Percentiles rank a stretch among this genome's conserved stretches.
phyloP scores from a whole-genome alignment of 2,329 filamentous ascomycete genomes.

The Ascocoryne sarcoides region DNA sequence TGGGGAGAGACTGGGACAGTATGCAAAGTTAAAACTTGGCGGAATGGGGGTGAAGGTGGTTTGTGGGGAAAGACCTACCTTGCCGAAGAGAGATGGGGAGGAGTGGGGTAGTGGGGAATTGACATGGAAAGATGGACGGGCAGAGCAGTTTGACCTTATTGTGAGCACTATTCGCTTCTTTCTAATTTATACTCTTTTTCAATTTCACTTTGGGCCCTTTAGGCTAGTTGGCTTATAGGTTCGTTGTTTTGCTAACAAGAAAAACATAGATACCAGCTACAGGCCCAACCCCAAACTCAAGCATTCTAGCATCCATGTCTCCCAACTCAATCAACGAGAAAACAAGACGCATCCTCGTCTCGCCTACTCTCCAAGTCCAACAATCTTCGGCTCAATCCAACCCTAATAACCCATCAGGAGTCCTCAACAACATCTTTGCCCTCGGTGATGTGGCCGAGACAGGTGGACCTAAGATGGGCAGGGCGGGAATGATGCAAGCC shows the following conservation, averaged over 20 bases:
- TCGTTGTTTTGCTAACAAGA: too few relatives aligned
- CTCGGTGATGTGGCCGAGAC: constrained; percentile 43
- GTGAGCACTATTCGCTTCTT: too few relatives aligned
- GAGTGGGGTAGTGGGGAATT: too few relatives aligned
- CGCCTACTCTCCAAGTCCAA: constrained; percentile 39
- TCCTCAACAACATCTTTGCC: constrained; percentile 41
- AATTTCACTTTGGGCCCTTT: too few relatives aligned
- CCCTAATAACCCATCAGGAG: too few relatives aligned
- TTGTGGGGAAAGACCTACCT: constrained; percentile 29
- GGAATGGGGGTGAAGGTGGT: constrained; percentile 32
- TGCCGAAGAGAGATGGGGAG: constrained; percentile 23
- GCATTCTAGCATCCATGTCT: too few relatives aligned
- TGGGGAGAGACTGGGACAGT: constrained; percentile 32
- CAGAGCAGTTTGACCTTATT: too few relatives aligned
- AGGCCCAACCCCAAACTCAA: constrained; percentile 35
- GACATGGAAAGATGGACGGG: too few relatives aligned
- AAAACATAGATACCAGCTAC: too few relatives aligned
- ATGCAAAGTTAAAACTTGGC: constrained; percentile 28
- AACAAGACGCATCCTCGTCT: constrained; percentile 37
- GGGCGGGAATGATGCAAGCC: constrained; percentile 37
- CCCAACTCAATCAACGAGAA: too few relatives aligned
- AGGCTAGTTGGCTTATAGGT: too few relatives aligned
- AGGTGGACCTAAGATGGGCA: constrained; percentile 34
- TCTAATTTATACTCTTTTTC: too few relatives aligned
- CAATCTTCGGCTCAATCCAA: constrained; percentile 1